Evolutionary conservation across 2,329 filamentous ascomycete species (phyloP), one percentile per base, ranked within the genome.

Genomic region (Trichoderma sp.): DNA sequence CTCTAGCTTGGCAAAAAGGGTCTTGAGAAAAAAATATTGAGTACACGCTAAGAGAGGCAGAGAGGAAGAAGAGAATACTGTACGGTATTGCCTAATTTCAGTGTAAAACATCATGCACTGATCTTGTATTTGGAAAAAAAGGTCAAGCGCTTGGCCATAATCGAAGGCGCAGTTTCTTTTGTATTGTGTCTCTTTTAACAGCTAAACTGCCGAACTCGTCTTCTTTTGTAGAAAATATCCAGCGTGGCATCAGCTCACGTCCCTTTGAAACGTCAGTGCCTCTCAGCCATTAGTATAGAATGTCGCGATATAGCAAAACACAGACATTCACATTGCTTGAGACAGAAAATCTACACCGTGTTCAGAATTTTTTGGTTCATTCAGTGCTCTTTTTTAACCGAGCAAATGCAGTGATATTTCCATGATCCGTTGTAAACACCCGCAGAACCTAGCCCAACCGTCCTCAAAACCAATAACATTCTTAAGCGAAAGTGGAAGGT

Each of bases 401-500:
- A 84, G 84, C 83, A 85, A 83, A 86, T 86, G 85, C 84, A 84
- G 81, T 83, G 82, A 84, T 83, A 84, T 85, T 85, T 87, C 85
- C 83, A 85, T 86, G 82, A 85, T 83, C 85, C 84, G 80, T 85
- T 84, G 81, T 86, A 81, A 88, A 88, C 86, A 88, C 86, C 86
- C 80, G 83, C 82, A 84, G 81, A 86, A 81, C 71, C 83, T 82
- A 85, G 81, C 82, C 84, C 82, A 83, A 81, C 80, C 82, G 78
- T 81, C 80, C 78, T 80, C 79, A 76, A 78, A 81, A 85, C 81
- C 82, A 81, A 80, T 82, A 83, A 84, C 83, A 82, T 85, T 81
- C 88, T 89, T 94, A 98, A 89, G 94, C 96, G 89, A 98, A 98
- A 84, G 96, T 99, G 81, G 93, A 93, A 80, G 96, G 96, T 86